These are phyloP conservation scores for Oligophagozyma castellii DNA, from an alignment of 1,139 yeast genomes.

Conservation along the genomic window DNA sequence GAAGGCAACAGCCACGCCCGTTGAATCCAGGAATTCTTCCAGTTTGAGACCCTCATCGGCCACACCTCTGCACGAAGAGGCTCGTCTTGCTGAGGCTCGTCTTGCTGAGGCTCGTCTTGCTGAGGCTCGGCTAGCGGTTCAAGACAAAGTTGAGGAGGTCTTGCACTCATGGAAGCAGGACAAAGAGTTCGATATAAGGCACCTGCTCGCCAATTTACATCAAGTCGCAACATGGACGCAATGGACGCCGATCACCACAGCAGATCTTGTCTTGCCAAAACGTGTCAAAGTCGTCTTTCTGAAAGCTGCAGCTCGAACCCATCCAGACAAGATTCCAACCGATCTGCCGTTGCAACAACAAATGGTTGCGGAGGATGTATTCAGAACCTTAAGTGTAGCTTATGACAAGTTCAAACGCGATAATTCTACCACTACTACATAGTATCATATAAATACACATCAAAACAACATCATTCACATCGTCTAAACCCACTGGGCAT, in stretches of 20 bases:
- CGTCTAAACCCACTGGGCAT: no score
- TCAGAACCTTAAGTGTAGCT: slow-evolving; percentile 69
- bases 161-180: slow-evolving; percentile 57
- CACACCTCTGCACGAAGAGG: slow-evolving; percentile 3
- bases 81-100: slow-evolving; percentile 9
- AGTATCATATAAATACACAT: slow-evolving; percentile 12
- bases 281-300: slow-evolving; percentile 77
- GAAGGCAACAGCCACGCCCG: slow-evolving; percentile 2
- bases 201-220: slow-evolving; percentile 54
- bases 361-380: slow-evolving; percentile 79
- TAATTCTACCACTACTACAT: slow-evolving; percentile 34
- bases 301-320: slow-evolving; percentile 89
- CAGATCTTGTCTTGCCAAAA: slow-evolving; percentile 80
- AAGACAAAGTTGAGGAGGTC: slow-evolving; percentile 44
- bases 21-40: slow-evolving; percentile 1
- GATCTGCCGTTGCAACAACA: slow-evolving; percentile 51
- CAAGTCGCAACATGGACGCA: slow-evolving; percentile 48
- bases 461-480: background rate
- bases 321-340: slow-evolving; percentile 70
- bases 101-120: slow-evolving; percentile 31
- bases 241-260: slow-evolving; percentile 52
- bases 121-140: slow-evolving; percentile 41
- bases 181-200: slow-evolving; percentile 68
- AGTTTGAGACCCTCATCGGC: slow-evolving; percentile 1
- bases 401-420: slow-evolving; percentile 76